These are phyloP conservation scores for Amyloporia xantha DNA, from an alignment of 768 basidiomycete genomes.

Conservation along the genomic window DNA sequence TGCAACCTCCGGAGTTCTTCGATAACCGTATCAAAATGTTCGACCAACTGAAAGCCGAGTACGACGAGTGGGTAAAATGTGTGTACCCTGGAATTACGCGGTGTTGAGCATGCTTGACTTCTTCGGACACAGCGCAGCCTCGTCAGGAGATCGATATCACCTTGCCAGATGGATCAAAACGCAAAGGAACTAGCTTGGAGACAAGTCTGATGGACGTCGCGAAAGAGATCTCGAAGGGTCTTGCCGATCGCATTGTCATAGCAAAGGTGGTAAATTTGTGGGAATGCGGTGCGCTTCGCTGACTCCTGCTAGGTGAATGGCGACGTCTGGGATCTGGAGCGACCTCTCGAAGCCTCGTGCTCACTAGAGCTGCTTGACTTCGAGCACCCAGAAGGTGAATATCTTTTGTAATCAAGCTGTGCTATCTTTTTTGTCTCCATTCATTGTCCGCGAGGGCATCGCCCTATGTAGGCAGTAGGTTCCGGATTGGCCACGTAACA, in stretches of 20 bases:
- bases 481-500: too few relatives aligned
- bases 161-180: slow-evolving; percentile 78
- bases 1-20: too few relatives aligned
- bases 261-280: slow-evolving; percentile 62
- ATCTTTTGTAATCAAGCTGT: too few relatives aligned
- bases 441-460: too few relatives aligned
- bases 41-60: too few relatives aligned
- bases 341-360: slow-evolving; percentile 84
- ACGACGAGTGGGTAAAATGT: too few relatives aligned
- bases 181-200: slow-evolving; percentile 88
- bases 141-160: slow-evolving; percentile 80
- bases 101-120: too few relatives aligned
- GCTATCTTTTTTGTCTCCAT: too few relatives aligned
- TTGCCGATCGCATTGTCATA: slow-evolving; percentile 87
- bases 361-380: slow-evolving; percentile 87
- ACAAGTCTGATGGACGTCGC: slow-evolving; percentile 91
- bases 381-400: slow-evolving; percentile 80
- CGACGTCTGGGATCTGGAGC: slow-evolving; percentile 88
- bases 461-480: too few relatives aligned
- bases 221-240: slow-evolving; percentile 76
- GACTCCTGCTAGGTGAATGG: slow-evolving; percentile 58
- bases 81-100: too few relatives aligned
- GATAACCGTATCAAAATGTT: too few relatives aligned
- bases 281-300: slow-evolving; percentile 1
- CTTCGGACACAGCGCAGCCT: slow-evolving; percentile 51